Base-by-base conservation (phyloP, 345 rosid genomes). In the Populus alba region DNA sequence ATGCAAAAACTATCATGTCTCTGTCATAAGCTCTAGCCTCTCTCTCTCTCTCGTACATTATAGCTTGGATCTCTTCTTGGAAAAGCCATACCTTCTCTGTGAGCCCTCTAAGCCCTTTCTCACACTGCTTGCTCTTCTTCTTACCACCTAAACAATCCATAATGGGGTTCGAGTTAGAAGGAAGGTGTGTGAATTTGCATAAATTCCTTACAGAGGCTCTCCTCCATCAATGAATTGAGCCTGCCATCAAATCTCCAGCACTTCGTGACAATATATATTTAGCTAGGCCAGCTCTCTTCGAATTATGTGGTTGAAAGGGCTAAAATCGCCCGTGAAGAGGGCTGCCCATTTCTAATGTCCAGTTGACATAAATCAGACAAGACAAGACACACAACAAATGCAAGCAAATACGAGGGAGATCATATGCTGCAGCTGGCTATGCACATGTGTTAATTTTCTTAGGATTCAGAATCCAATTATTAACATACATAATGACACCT, bases 141-240 rank as follows among this genome's bases (percentile, higher is more conserved):
- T 84, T 90, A 82, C 92, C 85, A 38, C 76, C 70, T 49, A 74
- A 83, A 37, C 85, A 79, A 59, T 88, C 91, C 96, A 91, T 91
- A 18, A 39, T 18, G 41, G 62, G 84, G 39, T 38, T 71, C 35
- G 68, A 81, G 55, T 16, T 35, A n/a, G 72, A 63, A 76, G 76
- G 49, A 49, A 25, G 78, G 75, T 66, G 67, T 82, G 86, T 82
- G 87, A 86, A 70, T 73, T 73, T 80, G 67, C 77, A 77, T 81
- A 68, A 82, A 81, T 73, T 63, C 81, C 37, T 27, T 27, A 31
- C 75, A 75, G 73, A 80, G 86, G 84, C 86, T 81, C 86, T 81
- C 81, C 78, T 71, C 68, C 74, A 69, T 81, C 66, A 73, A 38
- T 74, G 79, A 75, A 68, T 41, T 72, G 20, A 22, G 62, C 68